Conservation (phyloP, 2,329 filamentous ascomycete species). For the Botrytis byssoidea region DNA sequence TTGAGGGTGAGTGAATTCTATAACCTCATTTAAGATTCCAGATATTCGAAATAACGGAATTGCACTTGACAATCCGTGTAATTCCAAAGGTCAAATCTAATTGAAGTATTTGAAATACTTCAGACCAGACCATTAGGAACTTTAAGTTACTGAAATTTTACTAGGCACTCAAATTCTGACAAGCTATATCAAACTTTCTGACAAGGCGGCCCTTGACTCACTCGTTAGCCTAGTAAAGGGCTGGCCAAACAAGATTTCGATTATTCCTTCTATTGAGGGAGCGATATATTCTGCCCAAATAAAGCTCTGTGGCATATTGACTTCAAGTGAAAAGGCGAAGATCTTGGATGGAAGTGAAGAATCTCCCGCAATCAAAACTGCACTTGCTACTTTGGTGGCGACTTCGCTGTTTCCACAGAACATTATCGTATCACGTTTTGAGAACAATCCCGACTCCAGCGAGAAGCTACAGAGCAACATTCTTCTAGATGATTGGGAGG, state of each 20-base stretch:
- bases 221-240: neutral
- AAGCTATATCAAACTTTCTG: too few species aligned
- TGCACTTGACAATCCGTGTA: too few species aligned
- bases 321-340: neutral
- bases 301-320: neutral
- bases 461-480: neutral
- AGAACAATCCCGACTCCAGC: neutral
- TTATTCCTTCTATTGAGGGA: neutral
- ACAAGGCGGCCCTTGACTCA: neutral
- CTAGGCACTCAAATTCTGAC: too few species aligned
- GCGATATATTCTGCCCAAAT: neutral
- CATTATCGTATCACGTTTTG: neutral
- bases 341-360: neutral
- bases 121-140: too few species aligned
- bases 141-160: too few species aligned
- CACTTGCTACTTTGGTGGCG: neutral
- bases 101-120: too few species aligned
- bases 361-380: neutral
- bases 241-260: neutral
- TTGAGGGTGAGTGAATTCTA: neutral
- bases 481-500: neutral
- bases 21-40: neutral
- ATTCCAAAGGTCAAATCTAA: too few species aligned
- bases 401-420: neutral
- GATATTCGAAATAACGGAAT: neutral